These are phyloP conservation scores for Streptanthus diversifolius DNA, from an alignment of 345 rosid genomes.

Conservation along the genomic window DNA sequence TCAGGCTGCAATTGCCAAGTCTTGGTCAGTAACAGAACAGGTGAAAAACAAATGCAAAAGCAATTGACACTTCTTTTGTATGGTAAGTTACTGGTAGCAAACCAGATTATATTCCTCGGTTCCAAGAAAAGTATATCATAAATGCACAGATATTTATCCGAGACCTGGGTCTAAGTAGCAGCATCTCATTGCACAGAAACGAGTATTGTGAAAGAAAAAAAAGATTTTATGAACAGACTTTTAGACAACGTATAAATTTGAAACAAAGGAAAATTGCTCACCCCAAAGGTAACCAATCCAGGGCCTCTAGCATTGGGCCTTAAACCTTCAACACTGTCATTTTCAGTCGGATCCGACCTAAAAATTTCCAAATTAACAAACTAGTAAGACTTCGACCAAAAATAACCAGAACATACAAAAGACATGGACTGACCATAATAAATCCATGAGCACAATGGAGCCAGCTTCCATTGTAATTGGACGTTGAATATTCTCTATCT, in stretches of 20 bases:
- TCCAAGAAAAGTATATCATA: conserved; percentile 2
- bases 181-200: neutral
- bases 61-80: neutral
- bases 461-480: conserved; percentile 96
- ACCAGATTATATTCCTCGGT: neutral
- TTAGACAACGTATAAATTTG: neutral
- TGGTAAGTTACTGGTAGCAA: neutral
- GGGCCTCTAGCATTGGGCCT: conserved; percentile 95
- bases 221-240: neutral
- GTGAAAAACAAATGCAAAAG: conserved; percentile 11
- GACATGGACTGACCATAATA: conserved; percentile 60
- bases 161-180: neutral
- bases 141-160: neutral
- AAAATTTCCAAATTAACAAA: conserved; percentile 7
- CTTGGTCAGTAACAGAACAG: conserved; percentile 13
- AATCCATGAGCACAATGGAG: conserved; percentile 88
- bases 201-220: neutral
- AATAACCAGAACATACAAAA: neutral
- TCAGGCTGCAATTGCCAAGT: conserved; percentile 61
- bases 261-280: conserved; percentile 36
- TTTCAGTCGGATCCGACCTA: conserved; percentile 96
- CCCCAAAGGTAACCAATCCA: conserved; percentile 93
- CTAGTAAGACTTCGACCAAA: conserved; percentile 18
- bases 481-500: conserved; percentile 83
- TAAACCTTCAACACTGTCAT: conserved; percentile 91